Percentiles rank a stretch among this genome's conserved stretches.
Evolutionary conservation across 441 rosid species (phyloP).

Genomic region (Manihot esculenta): DNA sequence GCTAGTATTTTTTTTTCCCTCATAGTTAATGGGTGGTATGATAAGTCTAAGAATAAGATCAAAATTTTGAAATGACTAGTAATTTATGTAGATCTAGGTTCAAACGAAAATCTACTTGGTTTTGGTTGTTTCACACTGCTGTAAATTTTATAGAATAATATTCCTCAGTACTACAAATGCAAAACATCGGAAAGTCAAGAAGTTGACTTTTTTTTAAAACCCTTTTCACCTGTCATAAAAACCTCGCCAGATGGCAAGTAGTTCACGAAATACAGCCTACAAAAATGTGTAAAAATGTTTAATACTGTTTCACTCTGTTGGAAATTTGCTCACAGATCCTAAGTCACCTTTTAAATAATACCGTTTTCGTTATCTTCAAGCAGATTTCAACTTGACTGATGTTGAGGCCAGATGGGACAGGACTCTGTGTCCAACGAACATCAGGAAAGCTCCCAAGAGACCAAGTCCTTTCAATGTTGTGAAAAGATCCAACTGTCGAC

Average conservation of each 20-base stretch:
- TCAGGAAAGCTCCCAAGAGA: conserved; percentile 73
- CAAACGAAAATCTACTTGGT: too few relatives aligned
- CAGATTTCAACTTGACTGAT: conserved; percentile 81
- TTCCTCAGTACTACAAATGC: neutral
- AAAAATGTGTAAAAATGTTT: conserved; percentile 36
- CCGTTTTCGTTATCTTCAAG: conserved; percentile 33
- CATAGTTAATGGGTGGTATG: too few relatives aligned
- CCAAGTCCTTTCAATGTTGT: conserved; percentile 76
- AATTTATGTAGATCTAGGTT: too few relatives aligned
- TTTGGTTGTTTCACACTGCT: too few relatives aligned
- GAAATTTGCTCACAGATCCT: conserved; percentile 13
- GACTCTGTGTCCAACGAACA: conserved; percentile 84
- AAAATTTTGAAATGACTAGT: too few relatives aligned
- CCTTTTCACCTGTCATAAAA: too few relatives aligned
- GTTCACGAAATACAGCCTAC: conserved; percentile 22
- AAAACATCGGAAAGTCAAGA: neutral
- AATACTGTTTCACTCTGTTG: neutral
- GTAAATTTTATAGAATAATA: too few relatives aligned
- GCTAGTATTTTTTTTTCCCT: too few relatives aligned
- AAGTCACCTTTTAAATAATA: neutral
- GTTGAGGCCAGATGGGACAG: conserved; percentile 80
- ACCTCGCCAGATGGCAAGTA: too few relatives aligned
- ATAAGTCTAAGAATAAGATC: too few relatives aligned
- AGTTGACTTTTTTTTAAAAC: too few relatives aligned
- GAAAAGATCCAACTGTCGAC: conserved; percentile 85